Conservation (phyloP, 1,284 basidiomycete genomes). For the Takashimella tepidaria region DNA sequence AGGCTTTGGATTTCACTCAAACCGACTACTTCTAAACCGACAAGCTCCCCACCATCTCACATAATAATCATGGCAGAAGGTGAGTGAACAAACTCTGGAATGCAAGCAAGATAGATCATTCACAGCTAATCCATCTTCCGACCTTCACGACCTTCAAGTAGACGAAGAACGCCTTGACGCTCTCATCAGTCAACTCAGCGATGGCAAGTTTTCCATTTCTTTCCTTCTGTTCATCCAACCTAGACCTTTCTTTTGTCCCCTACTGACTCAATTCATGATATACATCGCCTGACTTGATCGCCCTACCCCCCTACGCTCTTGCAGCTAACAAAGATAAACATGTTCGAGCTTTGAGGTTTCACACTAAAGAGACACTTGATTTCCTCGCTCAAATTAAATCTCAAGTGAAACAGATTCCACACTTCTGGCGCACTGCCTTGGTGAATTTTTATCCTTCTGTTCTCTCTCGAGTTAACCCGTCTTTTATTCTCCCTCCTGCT, state of each 20-base stretch:
- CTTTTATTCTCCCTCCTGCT: not conserved
- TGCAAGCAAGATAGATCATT: too few relatives aligned
- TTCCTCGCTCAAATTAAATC: conserved; percentile 25
- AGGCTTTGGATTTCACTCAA: too few relatives aligned
- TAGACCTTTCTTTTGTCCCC: not conserved
- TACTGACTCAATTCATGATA: too few relatives aligned
- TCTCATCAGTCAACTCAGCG: not conserved
- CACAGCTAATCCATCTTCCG: too few relatives aligned
- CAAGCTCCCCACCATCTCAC: too few relatives aligned
- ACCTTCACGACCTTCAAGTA: not conserved
- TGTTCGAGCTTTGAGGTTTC: conserved; percentile 22
- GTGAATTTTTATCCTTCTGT: conserved; percentile 17
- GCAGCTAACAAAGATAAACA: conserved; percentile 25
- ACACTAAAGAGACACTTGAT: conserved; percentile 23
- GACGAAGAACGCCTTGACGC: not conserved
- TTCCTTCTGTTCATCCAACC: not conserved
- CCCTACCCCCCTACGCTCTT: not conserved
- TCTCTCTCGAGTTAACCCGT: not conserved
- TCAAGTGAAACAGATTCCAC: conserved; percentile 33
- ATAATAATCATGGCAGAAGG: too few relatives aligned
- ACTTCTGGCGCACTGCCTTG: conserved; percentile 39
- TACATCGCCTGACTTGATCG: not conserved
- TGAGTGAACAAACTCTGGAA: too few relatives aligned
- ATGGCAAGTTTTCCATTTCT: not conserved
- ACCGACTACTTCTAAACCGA: too few relatives aligned